Base-by-base conservation (phyloP, 805 yeast genomes). In the Lipomyces yamadae region DNA sequence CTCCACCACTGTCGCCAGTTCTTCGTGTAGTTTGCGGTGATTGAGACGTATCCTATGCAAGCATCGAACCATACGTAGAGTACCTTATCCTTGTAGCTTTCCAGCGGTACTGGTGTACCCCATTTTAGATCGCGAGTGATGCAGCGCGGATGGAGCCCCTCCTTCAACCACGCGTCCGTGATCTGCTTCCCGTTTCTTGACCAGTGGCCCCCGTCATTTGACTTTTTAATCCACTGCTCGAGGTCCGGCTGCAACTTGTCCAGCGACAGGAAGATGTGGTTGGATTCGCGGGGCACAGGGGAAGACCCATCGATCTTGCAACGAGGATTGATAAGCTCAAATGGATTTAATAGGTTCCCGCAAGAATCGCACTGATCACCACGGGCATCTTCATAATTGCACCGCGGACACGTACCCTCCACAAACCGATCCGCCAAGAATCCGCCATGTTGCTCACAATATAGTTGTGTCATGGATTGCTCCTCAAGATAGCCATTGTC, bases 351-450 rank as follows among this genome's bases (percentile, higher is more conserved):
- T 71, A 95, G 83, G 67, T 81, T 80, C 72, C 99, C 99, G 83
- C 99, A 95, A 75, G 88, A 88, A 79, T 95, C 99, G 85, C 99
- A 95, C 82, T 95, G 99, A 79, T 95, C 99, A 74, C 99, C 99
- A 79, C 99, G 88, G 39, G 99, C 99, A 78, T 95, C 99, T 24
- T 90, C 97, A 77, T 92, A 95, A 56, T 83, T 85, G 82, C 99
- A 95, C 79, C 89, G 89, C 66, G 98, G 98, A 82, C 99, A 95
- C 60, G 88, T 91, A 73, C 99, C 99, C 81, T 95, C 98, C 45
- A 95, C 99, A 74, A 86, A 95, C 78, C 99, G 84, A 78, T 95
- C 99, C 65, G 99, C 99, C 67, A 95, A 83, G 80, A 87, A 95
- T 2, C 97, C 92, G 50, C 92, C 83, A 80, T 95, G 99, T 65